Evolutionary conservation across 495 filamentous ascomycete species (phyloP).

Genomic region (Penicillium pancosmium): DNA sequence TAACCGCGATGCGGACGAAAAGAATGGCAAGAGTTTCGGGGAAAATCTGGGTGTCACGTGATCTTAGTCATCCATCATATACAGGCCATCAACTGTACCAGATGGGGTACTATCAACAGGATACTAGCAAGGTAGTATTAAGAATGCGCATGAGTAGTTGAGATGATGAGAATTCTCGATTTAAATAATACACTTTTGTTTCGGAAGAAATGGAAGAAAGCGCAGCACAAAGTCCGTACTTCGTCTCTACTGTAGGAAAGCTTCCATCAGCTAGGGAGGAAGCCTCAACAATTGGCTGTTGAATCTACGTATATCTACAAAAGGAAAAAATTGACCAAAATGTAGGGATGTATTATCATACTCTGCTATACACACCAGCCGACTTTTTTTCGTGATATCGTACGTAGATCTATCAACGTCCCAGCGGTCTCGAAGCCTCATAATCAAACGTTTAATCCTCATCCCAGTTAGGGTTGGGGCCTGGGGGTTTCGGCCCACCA

Average conservation of each 20-base stretch:
- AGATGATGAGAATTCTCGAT: no score
- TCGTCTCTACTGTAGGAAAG: no score
- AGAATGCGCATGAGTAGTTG: background rate
- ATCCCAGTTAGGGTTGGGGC: conserved; percentile 97
- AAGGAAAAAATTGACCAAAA: conserved; percentile 13
- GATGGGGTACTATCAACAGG: background rate
- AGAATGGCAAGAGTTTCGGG: conserved; percentile 28
- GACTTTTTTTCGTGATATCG: conserved; percentile 33
- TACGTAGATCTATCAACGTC: conserved; percentile 33
- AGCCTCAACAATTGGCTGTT: no score
- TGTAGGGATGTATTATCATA: conserved; percentile 28
- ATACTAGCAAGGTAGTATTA: background rate
- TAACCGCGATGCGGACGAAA: conserved; percentile 24
- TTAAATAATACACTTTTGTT: no score
- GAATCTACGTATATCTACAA: conserved; percentile 8
- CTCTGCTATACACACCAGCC: conserved; percentile 28
- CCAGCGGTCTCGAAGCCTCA: conserved; percentile 27
- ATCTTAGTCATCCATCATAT: conserved; percentile 11
- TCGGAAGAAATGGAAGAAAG: no score
- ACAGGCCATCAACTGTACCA: conserved; percentile 4
- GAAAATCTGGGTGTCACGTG: conserved; percentile 50
- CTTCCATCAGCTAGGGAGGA: no score
- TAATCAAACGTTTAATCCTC: conserved; percentile 68
- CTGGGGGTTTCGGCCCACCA: conserved; percentile 94
- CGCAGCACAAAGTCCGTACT: no score